phyloP scores from a whole-genome alignment of 495 filamentous ascomycete species.

The Sordaria brevicollis region DNA sequence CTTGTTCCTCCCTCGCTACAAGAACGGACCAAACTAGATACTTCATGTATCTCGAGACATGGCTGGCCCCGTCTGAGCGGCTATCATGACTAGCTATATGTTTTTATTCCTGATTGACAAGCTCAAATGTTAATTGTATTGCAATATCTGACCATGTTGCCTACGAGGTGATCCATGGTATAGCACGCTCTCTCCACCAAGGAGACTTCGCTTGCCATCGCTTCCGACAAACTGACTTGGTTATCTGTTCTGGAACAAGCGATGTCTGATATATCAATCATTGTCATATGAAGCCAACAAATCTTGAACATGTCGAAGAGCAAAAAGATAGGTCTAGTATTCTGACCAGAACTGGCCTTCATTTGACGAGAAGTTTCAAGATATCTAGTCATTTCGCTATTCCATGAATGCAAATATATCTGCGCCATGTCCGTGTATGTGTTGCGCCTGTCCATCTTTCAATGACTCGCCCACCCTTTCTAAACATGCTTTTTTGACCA shows the following conservation, averaged over 20 bases:
- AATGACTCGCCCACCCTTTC: too few species aligned
- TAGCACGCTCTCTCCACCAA: not conserved
- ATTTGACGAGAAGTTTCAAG: not conserved
- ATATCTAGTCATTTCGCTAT: too few species aligned
- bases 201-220: not conserved
- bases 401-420: too few species aligned
- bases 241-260: not conserved
- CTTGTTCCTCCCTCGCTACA: not conserved
- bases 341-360: not conserved
- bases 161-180: too few species aligned
- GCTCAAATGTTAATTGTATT: not conserved
- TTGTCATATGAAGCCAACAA: not conserved
- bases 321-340: not conserved
- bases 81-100: too few species aligned
- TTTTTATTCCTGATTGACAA: not conserved
- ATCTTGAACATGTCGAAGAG: not conserved
- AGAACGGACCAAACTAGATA: constrained; percentile 2
- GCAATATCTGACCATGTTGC: not conserved
- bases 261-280: not conserved
- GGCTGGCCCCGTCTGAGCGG: not conserved
- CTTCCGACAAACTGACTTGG: not conserved
- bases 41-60: not conserved
- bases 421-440: too few species aligned
- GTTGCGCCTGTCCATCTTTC: too few species aligned
- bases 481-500: too few species aligned